Percentiles rank a stretch among this genome's conserved stretches.
These are phyloP conservation scores for Lumnitzera littorea DNA, from an alignment of 345 rosid genomes.

Conservation along the genomic window DNA sequence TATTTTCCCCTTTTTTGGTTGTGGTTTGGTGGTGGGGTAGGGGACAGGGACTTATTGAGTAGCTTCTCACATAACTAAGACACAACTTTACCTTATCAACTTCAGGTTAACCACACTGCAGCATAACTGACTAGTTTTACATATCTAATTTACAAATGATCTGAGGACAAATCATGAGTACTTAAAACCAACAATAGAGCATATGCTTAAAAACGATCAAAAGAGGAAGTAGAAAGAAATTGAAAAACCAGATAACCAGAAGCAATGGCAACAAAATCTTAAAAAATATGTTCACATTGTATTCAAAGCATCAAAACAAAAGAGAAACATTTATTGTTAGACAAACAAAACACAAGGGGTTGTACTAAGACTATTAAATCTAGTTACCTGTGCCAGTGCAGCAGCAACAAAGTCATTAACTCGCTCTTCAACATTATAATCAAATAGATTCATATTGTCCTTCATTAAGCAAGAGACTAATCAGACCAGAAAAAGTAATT, in stretches of 20 bases:
- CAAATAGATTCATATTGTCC: slow-evolving; percentile 76
- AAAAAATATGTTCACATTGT: not conserved
- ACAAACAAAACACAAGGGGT: not conserved
- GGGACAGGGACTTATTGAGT: not conserved
- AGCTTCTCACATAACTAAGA: not conserved
- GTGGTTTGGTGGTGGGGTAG: too few species aligned
- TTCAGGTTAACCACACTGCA: not conserved
- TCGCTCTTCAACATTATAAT: slow-evolving; percentile 93
- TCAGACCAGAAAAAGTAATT: not conserved
- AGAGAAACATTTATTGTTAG: too few species aligned
- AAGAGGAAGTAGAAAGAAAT: not conserved
- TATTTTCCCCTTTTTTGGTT: too few species aligned
- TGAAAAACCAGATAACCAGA: not conserved
- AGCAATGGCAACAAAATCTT: not conserved
- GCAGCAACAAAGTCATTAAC: slow-evolving; percentile 91
- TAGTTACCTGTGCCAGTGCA: slow-evolving; percentile 76
- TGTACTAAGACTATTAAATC: not conserved
- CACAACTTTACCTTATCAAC: not conserved
- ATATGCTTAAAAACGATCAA: too few species aligned
- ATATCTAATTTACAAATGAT: too few species aligned
- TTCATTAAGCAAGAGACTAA: slow-evolving; percentile 23
- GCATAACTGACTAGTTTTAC: too few species aligned
- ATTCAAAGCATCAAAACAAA: not conserved
- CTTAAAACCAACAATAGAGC: too few species aligned
- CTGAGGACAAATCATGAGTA: too few species aligned